Evolutionary conservation across 805 yeast genomes (phyloP).

Genomic region (Cyberlindnera bimundalis): DNA sequence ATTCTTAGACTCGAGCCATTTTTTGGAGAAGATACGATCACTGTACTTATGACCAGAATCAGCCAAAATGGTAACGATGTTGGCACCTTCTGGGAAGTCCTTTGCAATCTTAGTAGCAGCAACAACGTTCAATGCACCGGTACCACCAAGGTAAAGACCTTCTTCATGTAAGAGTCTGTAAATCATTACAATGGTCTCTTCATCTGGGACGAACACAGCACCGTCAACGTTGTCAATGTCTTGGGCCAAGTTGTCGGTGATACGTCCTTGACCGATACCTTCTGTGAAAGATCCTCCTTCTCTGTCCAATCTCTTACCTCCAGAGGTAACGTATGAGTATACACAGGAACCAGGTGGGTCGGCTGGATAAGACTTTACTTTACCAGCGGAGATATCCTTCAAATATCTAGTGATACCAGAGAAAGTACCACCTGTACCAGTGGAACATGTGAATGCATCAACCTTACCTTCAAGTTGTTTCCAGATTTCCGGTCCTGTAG

Average conservation of each 20-base stretch:
- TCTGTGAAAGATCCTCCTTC: constrained; percentile 88
- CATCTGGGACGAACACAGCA: constrained; percentile 76
- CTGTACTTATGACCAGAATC: constrained; percentile 91
- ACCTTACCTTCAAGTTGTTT: constrained; percentile 74
- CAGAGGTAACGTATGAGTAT: constrained; percentile 70
- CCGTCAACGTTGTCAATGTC: constrained; percentile 76
- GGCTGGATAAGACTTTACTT: constrained; percentile 65
- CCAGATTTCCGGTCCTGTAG: constrained; percentile 94
- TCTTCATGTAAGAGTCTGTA: constrained; percentile 83
- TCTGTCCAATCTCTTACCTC: constrained; percentile 65
- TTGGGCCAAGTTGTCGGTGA: constrained; percentile 74
- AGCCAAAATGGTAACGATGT: constrained; percentile 84
- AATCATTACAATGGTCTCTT: constrained; percentile 77
- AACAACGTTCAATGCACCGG: constrained; percentile 85
- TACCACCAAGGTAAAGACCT: constrained; percentile 88
- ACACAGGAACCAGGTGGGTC: constrained; percentile 94
- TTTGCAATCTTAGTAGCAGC: constrained; percentile 82
- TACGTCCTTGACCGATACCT: constrained; percentile 95
- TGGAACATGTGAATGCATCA: constrained; percentile 84
- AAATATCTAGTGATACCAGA: constrained; percentile 82
- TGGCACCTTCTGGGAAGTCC: constrained; percentile 69
- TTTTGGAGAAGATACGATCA: constrained; percentile 71
- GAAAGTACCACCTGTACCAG: constrained; percentile 92
- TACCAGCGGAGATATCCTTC: constrained; percentile 62
- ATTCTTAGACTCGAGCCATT: constrained; percentile 71